Percentiles rank a stretch among this genome's conserved stretches.
Evolutionary conservation across 495 filamentous ascomycete species (phyloP).

Genomic region (Bryoglossum gracile): DNA sequence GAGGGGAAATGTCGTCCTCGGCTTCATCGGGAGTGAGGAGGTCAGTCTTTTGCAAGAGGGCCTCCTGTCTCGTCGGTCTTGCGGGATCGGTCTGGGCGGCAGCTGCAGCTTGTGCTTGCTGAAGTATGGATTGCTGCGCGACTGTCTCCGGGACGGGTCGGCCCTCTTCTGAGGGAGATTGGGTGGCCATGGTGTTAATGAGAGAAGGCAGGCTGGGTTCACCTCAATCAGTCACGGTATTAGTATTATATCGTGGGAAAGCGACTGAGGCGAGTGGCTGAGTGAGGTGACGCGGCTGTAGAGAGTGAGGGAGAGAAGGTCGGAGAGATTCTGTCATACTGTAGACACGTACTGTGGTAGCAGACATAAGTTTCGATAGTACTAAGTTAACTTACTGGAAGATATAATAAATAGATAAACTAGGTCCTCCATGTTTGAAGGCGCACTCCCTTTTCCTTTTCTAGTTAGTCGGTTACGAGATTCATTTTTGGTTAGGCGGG

Average conservation of each 20-base stretch:
- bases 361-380: background rate
- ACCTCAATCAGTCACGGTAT: constrained; percentile 3
- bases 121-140: constrained; percentile 7
- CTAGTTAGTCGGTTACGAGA: constrained; percentile 12
- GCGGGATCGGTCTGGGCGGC: constrained; percentile 6
- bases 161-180: constrained; percentile 5
- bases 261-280: constrained; percentile 1
- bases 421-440: background rate
- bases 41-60: constrained; percentile 5
- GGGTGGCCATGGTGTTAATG: constrained; percentile 5
- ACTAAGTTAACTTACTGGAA: background rate
- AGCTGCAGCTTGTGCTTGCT: constrained; percentile 4
- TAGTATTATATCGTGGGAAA: background rate
- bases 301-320: background rate
- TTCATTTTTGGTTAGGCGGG: constrained; percentile 2
- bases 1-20: constrained; percentile 1
- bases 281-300: constrained; percentile 1
- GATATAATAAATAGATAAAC: constrained; percentile 5
- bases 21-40: constrained; percentile 1
- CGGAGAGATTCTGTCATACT: background rate
- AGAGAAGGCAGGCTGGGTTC: constrained; percentile 5
- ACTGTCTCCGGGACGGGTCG: constrained; percentile 2
- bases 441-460: constrained; percentile 4
- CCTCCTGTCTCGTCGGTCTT: constrained; percentile 7
- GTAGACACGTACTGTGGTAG: background rate